A percentile compares a stretch with the other conserved stretches of the same genome.
These are phyloP conservation scores for Xylariaceae sp. DNA, from an alignment of 2,329 filamentous ascomycete genomes.

Conservation along the genomic window DNA sequence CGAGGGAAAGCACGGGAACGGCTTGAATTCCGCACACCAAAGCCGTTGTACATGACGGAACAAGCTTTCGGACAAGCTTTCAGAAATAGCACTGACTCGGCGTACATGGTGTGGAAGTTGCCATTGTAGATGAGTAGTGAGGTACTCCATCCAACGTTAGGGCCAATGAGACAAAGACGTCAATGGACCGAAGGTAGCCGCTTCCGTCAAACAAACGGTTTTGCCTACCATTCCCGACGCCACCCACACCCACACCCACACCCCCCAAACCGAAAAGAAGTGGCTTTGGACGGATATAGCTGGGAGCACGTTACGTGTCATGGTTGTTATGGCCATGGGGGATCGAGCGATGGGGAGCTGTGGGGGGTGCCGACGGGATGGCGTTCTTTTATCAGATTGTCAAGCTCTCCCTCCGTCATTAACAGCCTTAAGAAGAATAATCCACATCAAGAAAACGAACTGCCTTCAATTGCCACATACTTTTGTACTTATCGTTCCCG, in stretches of 20 bases:
- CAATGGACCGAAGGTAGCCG: slow-evolving; percentile 40
- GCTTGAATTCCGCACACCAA: slow-evolving; percentile 37
- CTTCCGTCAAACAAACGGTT: slow-evolving; percentile 3
- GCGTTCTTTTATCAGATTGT: not conserved
- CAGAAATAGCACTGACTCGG: too few species aligned
- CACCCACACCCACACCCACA: slow-evolving; percentile 28
- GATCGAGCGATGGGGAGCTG: slow-evolving; percentile 19
- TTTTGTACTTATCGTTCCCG: not conserved
- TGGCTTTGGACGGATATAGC: slow-evolving; percentile 32
- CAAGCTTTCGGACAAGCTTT: too few species aligned
- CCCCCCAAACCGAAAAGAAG: not conserved
- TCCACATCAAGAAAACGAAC: slow-evolving; percentile 2
- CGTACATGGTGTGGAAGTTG: too few species aligned
- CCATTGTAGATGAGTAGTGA: slow-evolving; percentile 6
- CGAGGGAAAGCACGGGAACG: slow-evolving; percentile 35
- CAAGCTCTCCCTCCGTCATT: slow-evolving; percentile 3
- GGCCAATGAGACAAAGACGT: slow-evolving; percentile 31
- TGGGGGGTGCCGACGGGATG: slow-evolving; percentile 8
- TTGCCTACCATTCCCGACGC: slow-evolving; percentile 31
- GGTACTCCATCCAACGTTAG: slow-evolving; percentile 25
- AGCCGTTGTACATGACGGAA: slow-evolving; percentile 15
- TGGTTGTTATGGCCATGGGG: slow-evolving; percentile 6
- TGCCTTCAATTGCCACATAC: slow-evolving; percentile 2
- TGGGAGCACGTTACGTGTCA: slow-evolving; percentile 12
- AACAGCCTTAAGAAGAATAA: not conserved